Evolutionary conservation across 192 early-diverging fungal species (phyloP).

Genomic region (Spizellomyces sp.): DNA sequence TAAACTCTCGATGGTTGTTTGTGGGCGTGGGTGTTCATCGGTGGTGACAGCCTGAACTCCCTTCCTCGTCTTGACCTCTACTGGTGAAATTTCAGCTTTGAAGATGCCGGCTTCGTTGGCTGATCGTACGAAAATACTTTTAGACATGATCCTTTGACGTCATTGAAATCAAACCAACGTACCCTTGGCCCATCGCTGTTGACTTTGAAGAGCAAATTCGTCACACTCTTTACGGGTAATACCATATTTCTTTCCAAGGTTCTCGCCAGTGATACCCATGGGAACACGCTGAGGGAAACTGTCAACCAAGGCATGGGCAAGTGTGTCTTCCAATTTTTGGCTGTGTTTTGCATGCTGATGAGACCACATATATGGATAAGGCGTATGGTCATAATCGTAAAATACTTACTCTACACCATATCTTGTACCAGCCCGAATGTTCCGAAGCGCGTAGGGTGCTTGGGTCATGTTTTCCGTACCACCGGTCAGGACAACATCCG

Average conservation of each 20-base stretch:
- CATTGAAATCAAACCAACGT: constrained; percentile 4
- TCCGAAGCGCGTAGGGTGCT: constrained; percentile 83
- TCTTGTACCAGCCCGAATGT: constrained; percentile 80
- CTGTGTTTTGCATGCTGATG: constrained; percentile 6
- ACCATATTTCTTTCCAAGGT: constrained; percentile 81
- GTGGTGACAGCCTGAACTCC: constrained; percentile 64
- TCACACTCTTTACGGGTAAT: constrained; percentile 84
- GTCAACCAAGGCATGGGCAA: constrained; percentile 84
- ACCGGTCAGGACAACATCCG: constrained; percentile 84
- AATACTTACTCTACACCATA: constrained; percentile 73
- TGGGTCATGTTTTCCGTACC: constrained; percentile 95
- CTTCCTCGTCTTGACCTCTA: constrained; percentile 83
- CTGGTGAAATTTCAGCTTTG: constrained; percentile 77
- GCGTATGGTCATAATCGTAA: background rate
- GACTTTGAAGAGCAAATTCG: constrained; percentile 76
- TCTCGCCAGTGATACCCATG: constrained; percentile 96
- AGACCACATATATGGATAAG: background rate
- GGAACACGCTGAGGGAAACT: constrained; percentile 77
- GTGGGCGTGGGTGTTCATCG: constrained; percentile 92
- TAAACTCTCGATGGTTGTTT: constrained; percentile 78
- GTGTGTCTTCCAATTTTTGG: constrained; percentile 86
- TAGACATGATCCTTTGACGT: background rate
- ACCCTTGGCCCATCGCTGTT: constrained; percentile 87
- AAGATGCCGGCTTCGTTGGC: constrained; percentile 79
- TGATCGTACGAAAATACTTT: constrained; percentile 9